A percentile compares a stretch with the other conserved stretches of the same genome.
These are phyloP conservation scores for Biscogniauxia mediterranea DNA, from an alignment of 2,329 filamentous ascomycete genomes.

Conservation along the genomic window DNA sequence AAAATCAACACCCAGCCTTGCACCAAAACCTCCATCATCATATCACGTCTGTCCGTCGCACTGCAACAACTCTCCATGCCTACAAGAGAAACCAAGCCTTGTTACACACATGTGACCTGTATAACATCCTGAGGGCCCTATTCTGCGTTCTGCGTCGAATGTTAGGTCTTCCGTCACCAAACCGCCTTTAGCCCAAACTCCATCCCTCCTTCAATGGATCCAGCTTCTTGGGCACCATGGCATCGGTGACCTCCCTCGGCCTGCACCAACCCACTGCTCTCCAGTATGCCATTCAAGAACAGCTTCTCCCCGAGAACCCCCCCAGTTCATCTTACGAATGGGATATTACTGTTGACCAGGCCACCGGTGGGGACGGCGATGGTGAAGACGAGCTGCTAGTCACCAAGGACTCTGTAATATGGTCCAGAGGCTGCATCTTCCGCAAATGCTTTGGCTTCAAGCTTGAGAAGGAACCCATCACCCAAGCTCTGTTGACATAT, in stretches of 20 bases:
- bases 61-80: too few relatives aligned
- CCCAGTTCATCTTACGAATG: slow-evolving; percentile 69
- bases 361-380: slow-evolving; percentile 38
- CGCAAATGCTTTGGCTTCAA: slow-evolving; percentile 85
- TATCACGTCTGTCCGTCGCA: too few relatives aligned
- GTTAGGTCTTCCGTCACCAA: background rate
- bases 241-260: slow-evolving; percentile 84
- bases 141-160: background rate
- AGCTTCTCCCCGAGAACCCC: slow-evolving; percentile 68
- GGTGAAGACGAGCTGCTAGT: slow-evolving; percentile 77
- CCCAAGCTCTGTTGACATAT: slow-evolving; percentile 81
- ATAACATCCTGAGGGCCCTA: background rate
- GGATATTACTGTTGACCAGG: slow-evolving; percentile 56
- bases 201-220: slow-evolving; percentile 20
- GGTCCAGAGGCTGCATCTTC: slow-evolving; percentile 83
- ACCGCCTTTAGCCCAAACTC: background rate
- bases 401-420: slow-evolving; percentile 75
- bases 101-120: background rate
- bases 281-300: slow-evolving; percentile 78
- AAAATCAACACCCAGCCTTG: background rate
- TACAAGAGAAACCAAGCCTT: background rate
- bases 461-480: slow-evolving; percentile 79
- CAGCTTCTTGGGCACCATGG: slow-evolving; percentile 57
- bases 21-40: background rate
- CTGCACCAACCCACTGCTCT: slow-evolving; percentile 85